Evolutionary conservation across 2,329 filamentous ascomycete species (phyloP), one percentile per base, ranked within the genome.

Genomic region (Colletotrichum filicis): DNA sequence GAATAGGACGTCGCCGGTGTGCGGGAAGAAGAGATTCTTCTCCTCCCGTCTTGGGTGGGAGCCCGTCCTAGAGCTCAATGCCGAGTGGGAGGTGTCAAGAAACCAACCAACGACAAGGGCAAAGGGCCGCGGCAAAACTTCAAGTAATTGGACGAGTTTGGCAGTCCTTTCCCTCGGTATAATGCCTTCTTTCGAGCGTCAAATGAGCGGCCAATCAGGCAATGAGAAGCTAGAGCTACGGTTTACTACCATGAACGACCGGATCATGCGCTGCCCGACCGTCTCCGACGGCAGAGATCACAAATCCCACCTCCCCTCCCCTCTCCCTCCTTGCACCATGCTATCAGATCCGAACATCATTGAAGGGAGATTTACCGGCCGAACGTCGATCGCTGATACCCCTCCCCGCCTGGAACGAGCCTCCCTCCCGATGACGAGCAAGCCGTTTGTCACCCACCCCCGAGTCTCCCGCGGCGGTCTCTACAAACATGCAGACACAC

Each of bases 371-470:
- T 62, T 19, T 22, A 52, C 60, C 42, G 4, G 42, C 26, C 26
- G 60, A 19, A 9, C 26, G 19, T 32, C 42, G 42, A 62, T 62
- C 42, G 28, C 26, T n/a, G 52, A 49, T 42, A 16, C 37, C 37
- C 14, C 12, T 42, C 42, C 60, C 42, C 42, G 42, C 26, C 60
- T 24, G n/a, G 19, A 52, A 14, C n/a, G 28, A 46, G n/a, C 59
- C 37, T 30, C 58, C 58, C 35, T 37, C 42, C 42, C 42, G 24
- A 9, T 42, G 24, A n/a, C 5, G 16, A 24, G 59, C 66, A 62
- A 64, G 35, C 42, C 52, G 52, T 61, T 52, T 57, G 57, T 67
- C 56, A 57, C 26, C n/a, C 28, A 63, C 30, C 46, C 49, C 42
- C 30, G 37, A 30, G 42, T 49, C 42, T 49, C 42, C 42, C 22